Conservation (phyloP, 352 stramenopile genomes). For the Globisporangium emineosum region DNA sequence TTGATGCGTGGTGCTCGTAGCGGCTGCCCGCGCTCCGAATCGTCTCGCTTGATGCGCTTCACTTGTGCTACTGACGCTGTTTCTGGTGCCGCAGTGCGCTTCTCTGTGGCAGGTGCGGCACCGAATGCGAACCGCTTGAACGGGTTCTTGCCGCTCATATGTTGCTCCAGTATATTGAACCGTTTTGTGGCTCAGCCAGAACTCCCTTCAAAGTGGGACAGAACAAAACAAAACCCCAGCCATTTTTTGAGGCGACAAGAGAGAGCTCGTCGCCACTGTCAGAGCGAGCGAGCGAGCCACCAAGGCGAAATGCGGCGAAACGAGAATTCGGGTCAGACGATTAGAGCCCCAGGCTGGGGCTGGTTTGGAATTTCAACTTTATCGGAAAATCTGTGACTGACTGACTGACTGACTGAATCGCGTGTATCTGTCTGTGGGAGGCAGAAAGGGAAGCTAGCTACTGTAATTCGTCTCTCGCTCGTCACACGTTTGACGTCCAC, state of each 20-base stretch:
- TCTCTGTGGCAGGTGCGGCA: constrained; percentile 1
- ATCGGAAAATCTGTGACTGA: neutral
- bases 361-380: neutral
- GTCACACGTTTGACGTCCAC: neutral
- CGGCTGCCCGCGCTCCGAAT: neutral
- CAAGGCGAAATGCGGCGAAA: neutral
- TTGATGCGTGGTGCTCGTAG: neutral
- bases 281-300: too few species aligned
- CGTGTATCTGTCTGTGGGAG: neutral
- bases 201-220: neutral
- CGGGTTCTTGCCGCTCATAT: constrained; percentile 32
- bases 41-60: constrained; percentile 15
- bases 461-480: neutral
- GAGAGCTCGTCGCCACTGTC: too few species aligned
- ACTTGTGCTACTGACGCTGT: neutral
- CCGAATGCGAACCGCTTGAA: constrained; percentile 64
- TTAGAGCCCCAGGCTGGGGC: neutral
- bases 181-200: neutral
- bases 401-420: neutral
- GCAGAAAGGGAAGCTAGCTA: neutral
- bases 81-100: constrained; percentile 13
- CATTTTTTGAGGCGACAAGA: neutral
- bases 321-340: neutral
- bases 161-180: neutral
- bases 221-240: neutral